A percentile compares a stretch with the other conserved stretches of the same genome.
These are phyloP conservation scores for Gymnopilus dilepis DNA, from an alignment of 768 basidiomycete species.

Conservation along the genomic window DNA sequence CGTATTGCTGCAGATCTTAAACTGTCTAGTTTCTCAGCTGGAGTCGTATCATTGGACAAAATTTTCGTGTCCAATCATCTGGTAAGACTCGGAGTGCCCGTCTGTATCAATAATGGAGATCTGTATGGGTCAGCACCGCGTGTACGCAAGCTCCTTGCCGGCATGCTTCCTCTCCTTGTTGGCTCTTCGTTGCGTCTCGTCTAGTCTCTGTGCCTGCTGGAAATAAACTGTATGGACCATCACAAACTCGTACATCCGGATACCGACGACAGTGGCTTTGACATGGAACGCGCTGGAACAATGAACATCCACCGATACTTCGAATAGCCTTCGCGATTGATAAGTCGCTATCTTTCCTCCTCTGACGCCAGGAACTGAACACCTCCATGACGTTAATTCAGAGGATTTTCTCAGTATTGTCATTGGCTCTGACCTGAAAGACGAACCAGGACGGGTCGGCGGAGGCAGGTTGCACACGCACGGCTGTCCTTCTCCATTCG, in stretches of 20 bases:
- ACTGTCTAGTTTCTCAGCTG: background rate
- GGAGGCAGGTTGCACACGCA: background rate
- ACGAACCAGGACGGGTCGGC: background rate
- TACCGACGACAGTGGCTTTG: background rate
- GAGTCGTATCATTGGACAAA: background rate
- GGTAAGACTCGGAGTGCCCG: background rate
- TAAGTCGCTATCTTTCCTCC: background rate
- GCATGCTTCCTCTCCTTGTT: background rate
- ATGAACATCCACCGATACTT: background rate
- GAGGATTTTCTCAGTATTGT: conserved; percentile 4
- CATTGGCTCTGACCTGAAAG: background rate
- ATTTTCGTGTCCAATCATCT: background rate
- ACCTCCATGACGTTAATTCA: background rate
- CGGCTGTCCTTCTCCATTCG: background rate
- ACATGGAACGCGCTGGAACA: background rate
- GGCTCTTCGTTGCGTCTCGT: background rate
- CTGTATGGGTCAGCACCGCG: background rate
- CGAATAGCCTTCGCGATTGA: background rate
- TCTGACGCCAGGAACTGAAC: conserved; percentile 1
- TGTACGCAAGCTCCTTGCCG: background rate
- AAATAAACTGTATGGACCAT: background rate
- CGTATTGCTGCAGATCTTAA: background rate
- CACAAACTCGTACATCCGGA: background rate
- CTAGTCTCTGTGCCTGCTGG: background rate
- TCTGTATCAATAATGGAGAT: conserved; percentile 7